Base-by-base conservation (phyloP, 2,329 filamentous ascomycete genomes). In the Alternaria solani region DNA sequence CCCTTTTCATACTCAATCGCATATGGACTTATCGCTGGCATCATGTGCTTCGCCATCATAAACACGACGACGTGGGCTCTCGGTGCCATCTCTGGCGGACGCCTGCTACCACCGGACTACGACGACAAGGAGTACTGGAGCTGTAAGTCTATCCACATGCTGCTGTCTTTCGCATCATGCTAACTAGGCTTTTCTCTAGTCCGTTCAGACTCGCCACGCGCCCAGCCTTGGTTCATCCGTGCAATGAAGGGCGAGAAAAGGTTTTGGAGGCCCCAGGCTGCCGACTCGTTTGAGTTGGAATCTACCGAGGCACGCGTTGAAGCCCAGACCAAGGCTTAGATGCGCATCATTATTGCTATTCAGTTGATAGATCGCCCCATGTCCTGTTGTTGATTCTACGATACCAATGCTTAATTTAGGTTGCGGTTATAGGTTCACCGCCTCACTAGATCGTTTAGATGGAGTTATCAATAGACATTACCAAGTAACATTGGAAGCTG, bases 1-100 rank as follows among this genome's bases (percentile, higher is more conserved):
- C 92, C 93, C 0, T 95, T 96, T 80, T 93, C 91, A 1, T 96
- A 95, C 82, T 92, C 89, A 32, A 95, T 96, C 70, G 91, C 93
- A 5, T 91, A 96, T 74, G 93, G 93, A 46, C 84, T 96, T 12
- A 95, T 96, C 66, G 91, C 87, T 2, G 91, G 92, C 44, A 90
- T 96, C 70, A 83, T 90, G 70, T 87, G 87, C 43, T 96, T 95
- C 78, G 89, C 89, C 51, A 75, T 91, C 64, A 84, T 96, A 77
- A 96, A 96, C 79, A 86, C 84, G 0, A 72, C 85, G 12, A 88
- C 91, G 6, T 94, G 70, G 70, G 63, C 61, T n/a, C 39, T 72
- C 25, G 67, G 55, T 18, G 39, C 46, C 25, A 54, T 72, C 36
- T 64, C 64, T 1, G 53, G 64, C 30, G 69, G 67, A 30, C 59